A percentile compares a stretch with the other conserved stretches of the same genome.
Evolutionary conservation across 331 rosid genomes (phyloP).

Genomic region (Quercus lobata): DNA sequence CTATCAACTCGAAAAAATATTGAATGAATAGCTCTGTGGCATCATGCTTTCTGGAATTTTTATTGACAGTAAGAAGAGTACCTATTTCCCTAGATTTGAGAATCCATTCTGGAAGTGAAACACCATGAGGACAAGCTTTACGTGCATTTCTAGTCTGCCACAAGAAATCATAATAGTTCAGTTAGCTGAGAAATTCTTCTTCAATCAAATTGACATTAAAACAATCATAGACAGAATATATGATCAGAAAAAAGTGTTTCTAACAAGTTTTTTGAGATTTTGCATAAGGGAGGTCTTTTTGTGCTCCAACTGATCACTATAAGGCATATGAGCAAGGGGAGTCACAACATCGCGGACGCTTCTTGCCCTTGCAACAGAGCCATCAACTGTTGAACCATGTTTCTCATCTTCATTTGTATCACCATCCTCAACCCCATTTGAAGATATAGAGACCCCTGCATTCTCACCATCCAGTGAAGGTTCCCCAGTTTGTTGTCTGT

Average conservation of each 20-base stretch:
- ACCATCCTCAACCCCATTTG: conserved; percentile 37
- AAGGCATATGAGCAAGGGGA: conserved; percentile 83
- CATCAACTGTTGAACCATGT: conserved; percentile 29
- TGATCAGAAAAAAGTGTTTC: conserved; percentile 26
- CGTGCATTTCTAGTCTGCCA: conserved; percentile 86
- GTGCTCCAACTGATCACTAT: conserved; percentile 83
- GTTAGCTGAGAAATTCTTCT: background rate
- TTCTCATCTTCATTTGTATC: conserved; percentile 27
- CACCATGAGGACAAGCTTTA: conserved; percentile 81
- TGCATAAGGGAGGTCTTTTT: conserved; percentile 66
- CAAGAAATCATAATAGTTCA: conserved; percentile 7
- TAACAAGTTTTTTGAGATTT: conserved; percentile 79
- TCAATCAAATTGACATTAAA: conserved; percentile 1
- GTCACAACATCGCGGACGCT: conserved; percentile 66
- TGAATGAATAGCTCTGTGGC: background rate
- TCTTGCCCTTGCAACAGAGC: conserved; percentile 40
- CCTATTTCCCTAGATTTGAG: conserved; percentile 81
- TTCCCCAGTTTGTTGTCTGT: background rate
- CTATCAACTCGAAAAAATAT: background rate
- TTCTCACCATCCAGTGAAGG: conserved; percentile 27
- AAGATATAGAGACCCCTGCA: conserved; percentile 15
- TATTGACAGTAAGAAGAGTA: conserved; percentile 22
- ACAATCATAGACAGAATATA: background rate
- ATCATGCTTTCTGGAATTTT: background rate
- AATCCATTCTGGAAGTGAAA: conserved; percentile 91